Evolutionary conservation across 1,139 yeast genomes (phyloP).

Genomic region (Spathaspora jeffriesii): DNA sequence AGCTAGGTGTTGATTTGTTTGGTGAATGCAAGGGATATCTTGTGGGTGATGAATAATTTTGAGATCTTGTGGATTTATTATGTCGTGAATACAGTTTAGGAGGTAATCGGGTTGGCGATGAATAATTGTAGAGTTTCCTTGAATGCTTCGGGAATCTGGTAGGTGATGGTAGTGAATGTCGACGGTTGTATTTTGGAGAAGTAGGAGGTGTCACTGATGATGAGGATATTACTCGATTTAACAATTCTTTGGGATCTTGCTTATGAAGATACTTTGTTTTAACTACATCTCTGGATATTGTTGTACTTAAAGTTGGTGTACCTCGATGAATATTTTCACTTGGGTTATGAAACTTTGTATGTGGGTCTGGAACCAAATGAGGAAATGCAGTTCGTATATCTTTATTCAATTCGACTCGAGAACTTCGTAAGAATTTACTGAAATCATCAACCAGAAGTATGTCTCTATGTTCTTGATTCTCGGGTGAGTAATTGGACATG

Average conservation of each 20-base stretch:
- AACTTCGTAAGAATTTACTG: slow-evolving; percentile 34
- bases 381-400: slow-evolving; percentile 32
- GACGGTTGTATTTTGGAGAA: background rate
- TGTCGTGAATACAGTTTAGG: background rate
- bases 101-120: background rate
- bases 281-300: slow-evolving; percentile 13
- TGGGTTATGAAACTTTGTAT: slow-evolving; percentile 39
- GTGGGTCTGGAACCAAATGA: slow-evolving; percentile 16
- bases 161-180: background rate
- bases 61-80: background rate
- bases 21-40: background rate
- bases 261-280: slow-evolving; percentile 29
- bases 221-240: slow-evolving; percentile 10
- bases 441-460: slow-evolving; percentile 24
- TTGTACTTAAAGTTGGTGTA: slow-evolving; percentile 33
- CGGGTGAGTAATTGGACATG: slow-evolving; percentile 25
- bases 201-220: slow-evolving; percentile 5
- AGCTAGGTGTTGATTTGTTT: background rate
- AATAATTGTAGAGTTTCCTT: background rate
- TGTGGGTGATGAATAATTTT: background rate
- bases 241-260: slow-evolving; percentile 16
- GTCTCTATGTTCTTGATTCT: slow-evolving; percentile 11
- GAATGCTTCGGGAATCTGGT: background rate
- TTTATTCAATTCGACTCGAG: slow-evolving; percentile 26
- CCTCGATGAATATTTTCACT: slow-evolving; percentile 24